phyloP scores from a whole-genome alignment of 257 asterid genomes.

The Sherardia arvensis region DNA sequence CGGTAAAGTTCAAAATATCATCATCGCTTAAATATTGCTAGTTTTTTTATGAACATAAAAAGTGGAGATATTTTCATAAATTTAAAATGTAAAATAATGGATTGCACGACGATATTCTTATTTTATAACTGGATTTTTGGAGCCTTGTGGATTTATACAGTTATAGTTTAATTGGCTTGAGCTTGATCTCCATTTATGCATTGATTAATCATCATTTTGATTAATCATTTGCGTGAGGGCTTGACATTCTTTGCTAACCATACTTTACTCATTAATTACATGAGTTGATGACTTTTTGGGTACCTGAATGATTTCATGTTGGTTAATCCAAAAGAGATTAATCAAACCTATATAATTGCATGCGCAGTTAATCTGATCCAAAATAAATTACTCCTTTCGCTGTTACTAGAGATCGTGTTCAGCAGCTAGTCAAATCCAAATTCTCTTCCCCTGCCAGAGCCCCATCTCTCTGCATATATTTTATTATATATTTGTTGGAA shows the following conservation, averaged over 20 bases:
- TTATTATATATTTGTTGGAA: too few species aligned
- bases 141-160: constrained; percentile 20
- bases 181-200: background rate
- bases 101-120: too few species aligned
- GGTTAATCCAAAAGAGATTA: background rate
- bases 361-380: constrained; percentile 9
- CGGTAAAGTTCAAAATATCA: too few species aligned
- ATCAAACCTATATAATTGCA: constrained; percentile 17
- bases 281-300: background rate
- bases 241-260: background rate
- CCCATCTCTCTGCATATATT: too few species aligned
- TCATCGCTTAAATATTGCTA: too few species aligned
- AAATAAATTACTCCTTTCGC: constrained; percentile 36
- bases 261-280: background rate
- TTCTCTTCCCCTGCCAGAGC: background rate
- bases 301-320: background rate
- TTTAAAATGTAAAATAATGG: too few species aligned
- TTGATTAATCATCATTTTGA: background rate
- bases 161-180: background rate
- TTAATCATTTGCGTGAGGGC: background rate
- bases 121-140: constrained; percentile 50
- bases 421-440: background rate
- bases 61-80: too few species aligned
- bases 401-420: constrained; percentile 17
- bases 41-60: too few species aligned